Evolutionary conservation across 768 basidiomycete genomes (phyloP).

Genomic region (Amanita rimosa): DNA sequence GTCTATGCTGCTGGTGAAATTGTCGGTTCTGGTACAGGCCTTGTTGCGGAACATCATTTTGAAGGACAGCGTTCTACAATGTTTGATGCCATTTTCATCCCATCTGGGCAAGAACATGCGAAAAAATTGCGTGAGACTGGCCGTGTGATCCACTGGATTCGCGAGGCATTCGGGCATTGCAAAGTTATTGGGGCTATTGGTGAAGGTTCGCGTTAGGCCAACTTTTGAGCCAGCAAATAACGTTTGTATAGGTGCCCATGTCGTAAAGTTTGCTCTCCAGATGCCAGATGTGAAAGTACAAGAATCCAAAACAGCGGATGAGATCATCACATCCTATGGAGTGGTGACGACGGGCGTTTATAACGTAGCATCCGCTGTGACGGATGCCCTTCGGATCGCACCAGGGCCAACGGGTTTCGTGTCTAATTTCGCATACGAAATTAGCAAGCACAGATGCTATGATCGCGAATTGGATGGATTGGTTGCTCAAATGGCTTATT

Average conservation of each 20-base stretch:
- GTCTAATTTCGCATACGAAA: conserved; percentile 45
- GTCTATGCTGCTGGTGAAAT: conserved; percentile 21
- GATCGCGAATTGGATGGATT: conserved; percentile 52
- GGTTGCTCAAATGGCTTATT: conserved; percentile 32
- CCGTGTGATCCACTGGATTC: conserved; percentile 68
- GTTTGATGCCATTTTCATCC: conserved; percentile 76
- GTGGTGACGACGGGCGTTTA: conserved; percentile 53
- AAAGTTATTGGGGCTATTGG: conserved; percentile 77
- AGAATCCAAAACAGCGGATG: conserved; percentile 23
- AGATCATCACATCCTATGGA: conserved; percentile 42
- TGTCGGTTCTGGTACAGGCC: conserved; percentile 17
- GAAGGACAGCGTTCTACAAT: conserved; percentile 74
- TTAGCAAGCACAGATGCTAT: conserved; percentile 59
- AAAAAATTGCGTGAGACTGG: conserved; percentile 50
- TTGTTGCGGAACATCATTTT: conserved; percentile 57
- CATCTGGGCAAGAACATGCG: conserved; percentile 55
- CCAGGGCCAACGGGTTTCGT: conserved; percentile 40
- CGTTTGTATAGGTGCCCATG: conserved; percentile 22
- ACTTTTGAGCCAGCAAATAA: background rate
- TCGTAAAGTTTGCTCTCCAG: conserved; percentile 34
- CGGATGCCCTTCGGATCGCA: conserved; percentile 32
- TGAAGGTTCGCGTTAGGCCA: conserved; percentile 28
- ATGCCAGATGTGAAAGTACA: conserved; percentile 36
- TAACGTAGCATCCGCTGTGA: conserved; percentile 22
- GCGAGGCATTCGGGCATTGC: conserved; percentile 81